Percentiles rank a stretch among this genome's conserved stretches.
Conservation (phyloP, 805 yeast genomes). For the Candida orba region DNA sequence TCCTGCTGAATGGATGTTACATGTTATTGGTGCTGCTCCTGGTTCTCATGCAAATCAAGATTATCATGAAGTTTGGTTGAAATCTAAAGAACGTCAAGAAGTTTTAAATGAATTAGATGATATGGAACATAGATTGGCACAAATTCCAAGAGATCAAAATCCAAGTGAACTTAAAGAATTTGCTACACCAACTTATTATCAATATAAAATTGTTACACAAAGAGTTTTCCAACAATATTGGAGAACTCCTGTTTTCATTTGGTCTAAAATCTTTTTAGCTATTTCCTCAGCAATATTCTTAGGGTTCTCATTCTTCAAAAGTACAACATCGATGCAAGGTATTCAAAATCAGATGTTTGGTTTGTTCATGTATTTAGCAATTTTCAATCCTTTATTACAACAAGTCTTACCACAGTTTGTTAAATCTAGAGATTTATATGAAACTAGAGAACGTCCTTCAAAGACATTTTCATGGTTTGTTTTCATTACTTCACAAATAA, state of each 20-base stretch:
- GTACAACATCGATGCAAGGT: slow-evolving; percentile 56
- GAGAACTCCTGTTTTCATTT: slow-evolving; percentile 58
- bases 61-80: slow-evolving; percentile 71
- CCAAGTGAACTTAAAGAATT: slow-evolving; percentile 30
- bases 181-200: slow-evolving; percentile 38
- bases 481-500: slow-evolving; percentile 52
- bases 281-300: slow-evolving; percentile 55
- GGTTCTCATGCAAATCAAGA: slow-evolving; percentile 70
- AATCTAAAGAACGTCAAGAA: slow-evolving; percentile 53
- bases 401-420: slow-evolving; percentile 60
- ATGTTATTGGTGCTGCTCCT: slow-evolving; percentile 78
- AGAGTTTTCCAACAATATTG: slow-evolving; percentile 60
- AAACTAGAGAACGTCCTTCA: slow-evolving; percentile 68
- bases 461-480: slow-evolving; percentile 63
- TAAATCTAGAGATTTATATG: slow-evolving; percentile 57
- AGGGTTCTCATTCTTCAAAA: slow-evolving; percentile 70
- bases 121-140: slow-evolving; percentile 56
- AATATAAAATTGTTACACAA: slow-evolving; percentile 37
- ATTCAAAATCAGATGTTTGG: slow-evolving; percentile 81
- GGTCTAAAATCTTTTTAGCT: slow-evolving; percentile 52
- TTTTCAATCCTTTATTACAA: slow-evolving; percentile 49
- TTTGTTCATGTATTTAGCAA: slow-evolving; percentile 57
- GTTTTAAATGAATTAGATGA: slow-evolving; percentile 52
- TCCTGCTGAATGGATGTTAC: slow-evolving; percentile 92
- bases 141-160: slow-evolving; percentile 27